Evolutionary conservation across 441 rosid species (phyloP).

Genomic region (Aquilaria agallochum): DNA sequence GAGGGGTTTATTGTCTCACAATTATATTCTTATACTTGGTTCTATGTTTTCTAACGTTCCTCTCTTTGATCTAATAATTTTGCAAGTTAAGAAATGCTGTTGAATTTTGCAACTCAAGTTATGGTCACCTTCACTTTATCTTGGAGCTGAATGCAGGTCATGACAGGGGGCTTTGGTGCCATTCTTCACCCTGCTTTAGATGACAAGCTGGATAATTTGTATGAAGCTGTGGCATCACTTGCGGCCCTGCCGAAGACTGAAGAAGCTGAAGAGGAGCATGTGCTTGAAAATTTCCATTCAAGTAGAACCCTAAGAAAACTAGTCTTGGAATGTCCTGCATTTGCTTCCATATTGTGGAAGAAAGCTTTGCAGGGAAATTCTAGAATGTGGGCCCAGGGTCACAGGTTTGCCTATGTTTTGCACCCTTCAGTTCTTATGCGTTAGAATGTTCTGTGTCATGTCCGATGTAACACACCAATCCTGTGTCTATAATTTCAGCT

Average conservation of each 20-base stretch:
- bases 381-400: conserved; percentile 73
- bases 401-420: conserved; percentile 50
- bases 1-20: too few relatives aligned
- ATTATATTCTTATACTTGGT: not conserved
- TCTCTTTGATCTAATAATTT: not conserved
- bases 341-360: conserved; percentile 73
- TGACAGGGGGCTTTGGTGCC: conserved; percentile 62
- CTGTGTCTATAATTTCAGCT: conserved; percentile 36
- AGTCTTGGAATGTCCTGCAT: conserved; percentile 58
- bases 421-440: conserved; percentile 1
- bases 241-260: conserved; percentile 59
- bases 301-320: conserved; percentile 84
- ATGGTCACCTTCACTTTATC: not conserved
- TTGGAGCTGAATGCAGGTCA: conserved; percentile 44
- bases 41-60: not conserved
- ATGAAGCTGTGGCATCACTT: conserved; percentile 67
- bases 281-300: conserved; percentile 84
- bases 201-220: conserved; percentile 56
- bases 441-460: not conserved
- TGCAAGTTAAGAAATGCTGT: not conserved
- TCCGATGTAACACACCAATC: not conserved
- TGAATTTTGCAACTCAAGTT: conserved; percentile 1
- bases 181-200: conserved; percentile 64
- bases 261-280: conserved; percentile 51
- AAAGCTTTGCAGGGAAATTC: conserved; percentile 76